A percentile compares a stretch with the other conserved stretches of the same genome.
These are phyloP conservation scores for Podospora fimiseda DNA, from an alignment of 495 filamentous ascomycete genomes.

Conservation along the genomic window DNA sequence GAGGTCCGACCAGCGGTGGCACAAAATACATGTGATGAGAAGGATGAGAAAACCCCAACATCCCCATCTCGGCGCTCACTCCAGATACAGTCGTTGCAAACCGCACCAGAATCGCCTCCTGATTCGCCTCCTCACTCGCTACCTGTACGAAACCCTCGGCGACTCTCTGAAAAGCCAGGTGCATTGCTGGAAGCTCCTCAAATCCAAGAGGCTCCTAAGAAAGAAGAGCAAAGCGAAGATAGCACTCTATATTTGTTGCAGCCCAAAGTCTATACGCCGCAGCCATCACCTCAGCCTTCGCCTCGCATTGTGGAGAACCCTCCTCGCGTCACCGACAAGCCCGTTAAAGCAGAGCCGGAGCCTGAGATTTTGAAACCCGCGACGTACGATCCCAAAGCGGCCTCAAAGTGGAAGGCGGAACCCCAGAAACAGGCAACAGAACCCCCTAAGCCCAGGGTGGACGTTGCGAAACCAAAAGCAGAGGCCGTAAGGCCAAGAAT, in stretches of 20 bases:
- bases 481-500: not conserved
- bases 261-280: conserved; percentile 49
- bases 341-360: not conserved
- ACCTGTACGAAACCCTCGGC: conserved; percentile 26
- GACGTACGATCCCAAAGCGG: no score
- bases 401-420: conserved; percentile 1
- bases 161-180: conserved; percentile 21
- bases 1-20: not conserved
- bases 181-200: conserved; percentile 8
- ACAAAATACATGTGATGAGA: not conserved
- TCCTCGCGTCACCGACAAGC: not conserved
- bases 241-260: conserved; percentile 42
- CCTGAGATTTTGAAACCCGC: no score
- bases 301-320: conserved; percentile 26
- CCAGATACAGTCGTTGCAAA: not conserved
- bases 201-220: conserved; percentile 14
- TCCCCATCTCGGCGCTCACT: not conserved
- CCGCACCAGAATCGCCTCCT: not conserved
- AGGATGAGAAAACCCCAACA: not conserved
- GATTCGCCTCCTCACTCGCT: conserved; percentile 13
- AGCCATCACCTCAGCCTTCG: conserved; percentile 42
- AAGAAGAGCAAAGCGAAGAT: conserved; percentile 20
- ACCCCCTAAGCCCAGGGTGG: conserved; percentile 6
- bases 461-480: conserved; percentile 3
- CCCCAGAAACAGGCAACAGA: not conserved